Evolutionary conservation across 345 rosid species (phyloP), one percentile per base, ranked within the genome.

Genomic region (Salix dunnii): DNA sequence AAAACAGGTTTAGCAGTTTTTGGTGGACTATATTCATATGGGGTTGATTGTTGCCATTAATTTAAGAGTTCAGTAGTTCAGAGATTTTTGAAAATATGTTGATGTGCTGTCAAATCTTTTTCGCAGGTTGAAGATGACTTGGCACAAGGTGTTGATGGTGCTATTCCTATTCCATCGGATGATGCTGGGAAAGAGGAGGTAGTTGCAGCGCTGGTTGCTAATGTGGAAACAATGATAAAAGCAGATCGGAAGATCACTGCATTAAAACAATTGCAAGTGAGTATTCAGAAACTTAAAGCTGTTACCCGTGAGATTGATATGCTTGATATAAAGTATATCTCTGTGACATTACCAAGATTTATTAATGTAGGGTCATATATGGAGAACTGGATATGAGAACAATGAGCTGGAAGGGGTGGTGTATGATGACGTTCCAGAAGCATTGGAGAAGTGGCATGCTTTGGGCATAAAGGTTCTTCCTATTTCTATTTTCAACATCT

Each of bases 231-330:
- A 84, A 96, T 94, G 99, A 94, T 96, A 78, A 89, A 76, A 84
- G 95, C 98, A 14, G 98, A 96, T 86, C 85, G 98, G 76, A 96
- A 96, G 86, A 89, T 96, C 84, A 89, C 98, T 64, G 91, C 99
- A 76, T 87, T 96, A 55, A 96, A 96, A 81, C 98, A 94, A 84
- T 84, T 96, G 84, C 98, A 96, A 85, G 98, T 96, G 84, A 81
- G 77, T 67, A 16, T 68, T 72, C 12, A 6, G 67, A 73, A 60
- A 70, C 20, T 65, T n/a, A 35, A 13, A 55, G 18, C 35, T 68
- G 31, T 40, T 12, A 64, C 25, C 25, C 61, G 65, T 3, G 27
- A 25, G 17, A 17, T 43, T 21, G 40, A 40, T 43, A 71, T 67
- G 31, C 30, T 48, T 65, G 33, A 16, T 35, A 3, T 69, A 23